Evolutionary conservation across 441 rosid species (phyloP).

Genomic region (Syzygium malaccense): DNA sequence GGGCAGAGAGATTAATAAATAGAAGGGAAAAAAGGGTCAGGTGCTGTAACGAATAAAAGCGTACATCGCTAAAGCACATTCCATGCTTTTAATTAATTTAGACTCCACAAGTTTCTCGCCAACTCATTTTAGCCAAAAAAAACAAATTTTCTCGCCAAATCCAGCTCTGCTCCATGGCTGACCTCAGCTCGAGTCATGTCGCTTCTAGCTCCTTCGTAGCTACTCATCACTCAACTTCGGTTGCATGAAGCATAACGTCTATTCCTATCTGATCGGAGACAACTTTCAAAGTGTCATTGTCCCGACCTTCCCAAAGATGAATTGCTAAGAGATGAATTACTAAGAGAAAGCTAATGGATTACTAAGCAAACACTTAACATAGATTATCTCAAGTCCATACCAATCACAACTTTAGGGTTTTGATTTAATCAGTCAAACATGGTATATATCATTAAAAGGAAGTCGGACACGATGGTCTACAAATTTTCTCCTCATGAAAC

Average conservation of each 20-base stretch:
- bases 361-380: background rate
- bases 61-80: background rate
- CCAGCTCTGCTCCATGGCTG: background rate
- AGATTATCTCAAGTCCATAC: background rate
- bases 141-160: background rate
- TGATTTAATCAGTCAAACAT: background rate
- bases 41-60: background rate
- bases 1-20: background rate
- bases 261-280: background rate
- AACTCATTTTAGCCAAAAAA: background rate
- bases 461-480: background rate
- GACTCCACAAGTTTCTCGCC: background rate
- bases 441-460: background rate
- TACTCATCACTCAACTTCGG: background rate
- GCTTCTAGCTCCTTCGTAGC: background rate
- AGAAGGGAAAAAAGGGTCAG: background rate
- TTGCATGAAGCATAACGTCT: background rate
- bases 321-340: background rate
- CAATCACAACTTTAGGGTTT: background rate
- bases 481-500: too few relatives aligned
- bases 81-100: background rate
- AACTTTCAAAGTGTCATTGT: background rate
- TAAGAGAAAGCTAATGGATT: background rate
- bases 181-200: background rate
- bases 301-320: background rate